Percentiles rank a stretch among this genome's conserved stretches.
These are phyloP conservation scores for Microbotryum intermedium DNA, from an alignment of 1,284 basidiomycete species.

Conservation along the genomic window DNA sequence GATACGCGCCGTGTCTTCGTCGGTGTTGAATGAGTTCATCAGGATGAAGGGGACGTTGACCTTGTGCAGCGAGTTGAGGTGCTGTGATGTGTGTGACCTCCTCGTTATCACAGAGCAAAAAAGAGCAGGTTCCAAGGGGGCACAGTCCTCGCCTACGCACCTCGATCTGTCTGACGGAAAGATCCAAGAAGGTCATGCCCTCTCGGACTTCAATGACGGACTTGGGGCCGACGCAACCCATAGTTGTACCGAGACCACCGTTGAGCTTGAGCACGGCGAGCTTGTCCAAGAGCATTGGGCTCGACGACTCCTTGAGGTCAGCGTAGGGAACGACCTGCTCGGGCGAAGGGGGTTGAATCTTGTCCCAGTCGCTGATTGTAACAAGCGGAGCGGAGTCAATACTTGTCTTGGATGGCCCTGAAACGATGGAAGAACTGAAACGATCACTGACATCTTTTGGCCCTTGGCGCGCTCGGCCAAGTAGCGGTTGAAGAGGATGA, in stretches of 20 bases:
- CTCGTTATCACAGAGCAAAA: not conserved
- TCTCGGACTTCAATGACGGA: constrained; percentile 43
- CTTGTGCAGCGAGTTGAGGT: constrained; percentile 52
- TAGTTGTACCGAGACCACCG: constrained; percentile 95
- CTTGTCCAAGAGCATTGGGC: constrained; percentile 72
- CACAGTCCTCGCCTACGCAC: constrained; percentile 34
- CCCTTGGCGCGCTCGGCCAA: constrained; percentile 89
- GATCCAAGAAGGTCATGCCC: constrained; percentile 92
- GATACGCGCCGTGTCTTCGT: constrained; percentile 85
- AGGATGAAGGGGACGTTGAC: constrained; percentile 92
- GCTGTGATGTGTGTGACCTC: constrained; percentile 35
- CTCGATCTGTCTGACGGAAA: constrained; percentile 95
- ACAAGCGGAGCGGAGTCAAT: not conserved
- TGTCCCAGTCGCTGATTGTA: constrained; percentile 79
- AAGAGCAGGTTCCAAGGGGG: not conserved
- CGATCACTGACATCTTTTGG: constrained; percentile 68
- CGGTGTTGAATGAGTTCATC: constrained; percentile 99
- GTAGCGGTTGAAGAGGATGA: constrained; percentile 97
- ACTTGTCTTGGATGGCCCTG: no score
- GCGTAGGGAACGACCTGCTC: constrained; percentile 90
- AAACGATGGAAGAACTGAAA: not conserved
- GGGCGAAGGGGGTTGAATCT: constrained; percentile 84
- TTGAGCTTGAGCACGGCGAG: constrained; percentile 99
- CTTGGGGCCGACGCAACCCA: constrained; percentile 69
- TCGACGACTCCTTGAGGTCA: constrained; percentile 54